These are phyloP conservation scores for Yamadazyma jaroonii DNA, from an alignment of 1,139 yeast species.

Conservation along the genomic window DNA sequence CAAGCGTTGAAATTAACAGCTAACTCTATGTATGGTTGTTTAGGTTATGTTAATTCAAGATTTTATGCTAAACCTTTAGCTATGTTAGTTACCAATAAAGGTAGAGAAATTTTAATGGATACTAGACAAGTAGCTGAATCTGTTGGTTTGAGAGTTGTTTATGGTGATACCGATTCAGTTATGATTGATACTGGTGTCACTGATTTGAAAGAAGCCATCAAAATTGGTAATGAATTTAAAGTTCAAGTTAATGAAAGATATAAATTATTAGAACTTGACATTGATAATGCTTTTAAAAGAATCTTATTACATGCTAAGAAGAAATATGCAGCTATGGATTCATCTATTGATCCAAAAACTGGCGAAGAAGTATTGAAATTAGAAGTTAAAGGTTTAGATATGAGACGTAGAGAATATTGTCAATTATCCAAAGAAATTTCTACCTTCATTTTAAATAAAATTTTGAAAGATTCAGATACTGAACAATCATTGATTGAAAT, in stretches of 20 bases:
- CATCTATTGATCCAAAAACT: slow-evolving; percentile 45
- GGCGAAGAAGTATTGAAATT: slow-evolving; percentile 53
- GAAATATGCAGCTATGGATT: slow-evolving; percentile 92
- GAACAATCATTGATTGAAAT: slow-evolving; percentile 74
- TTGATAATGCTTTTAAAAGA: slow-evolving; percentile 87
- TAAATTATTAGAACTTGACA: slow-evolving; percentile 84
- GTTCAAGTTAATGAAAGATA: slow-evolving; percentile 84
- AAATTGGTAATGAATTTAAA: slow-evolving; percentile 84
- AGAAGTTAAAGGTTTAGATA: slow-evolving; percentile 95
- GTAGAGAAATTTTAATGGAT: slow-evolving; percentile 92
- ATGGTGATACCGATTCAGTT: slow-evolving; percentile 99
- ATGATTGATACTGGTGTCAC: slow-evolving; percentile 93
- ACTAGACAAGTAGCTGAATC: slow-evolving; percentile 92
- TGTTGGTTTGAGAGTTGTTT: slow-evolving; percentile 78
- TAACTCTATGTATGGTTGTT: slow-evolving; percentile 98
- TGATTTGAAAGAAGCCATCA: slow-evolving; percentile 67
- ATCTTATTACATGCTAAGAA: slow-evolving; percentile 91
- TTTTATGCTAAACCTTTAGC: slow-evolving; percentile 97
- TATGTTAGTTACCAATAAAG: slow-evolving; percentile 91
- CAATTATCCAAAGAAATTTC: slow-evolving; percentile 89
- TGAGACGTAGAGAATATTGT: slow-evolving; percentile 96
- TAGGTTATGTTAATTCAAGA: slow-evolving; percentile 88
- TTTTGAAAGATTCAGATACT: slow-evolving; percentile 72
- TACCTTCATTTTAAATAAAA: slow-evolving; percentile 65
- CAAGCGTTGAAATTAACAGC: slow-evolving; percentile 96